These are phyloP conservation scores for Cyberlindnera amylophila DNA, from an alignment of 805 yeast genomes.

Conservation along the genomic window DNA sequence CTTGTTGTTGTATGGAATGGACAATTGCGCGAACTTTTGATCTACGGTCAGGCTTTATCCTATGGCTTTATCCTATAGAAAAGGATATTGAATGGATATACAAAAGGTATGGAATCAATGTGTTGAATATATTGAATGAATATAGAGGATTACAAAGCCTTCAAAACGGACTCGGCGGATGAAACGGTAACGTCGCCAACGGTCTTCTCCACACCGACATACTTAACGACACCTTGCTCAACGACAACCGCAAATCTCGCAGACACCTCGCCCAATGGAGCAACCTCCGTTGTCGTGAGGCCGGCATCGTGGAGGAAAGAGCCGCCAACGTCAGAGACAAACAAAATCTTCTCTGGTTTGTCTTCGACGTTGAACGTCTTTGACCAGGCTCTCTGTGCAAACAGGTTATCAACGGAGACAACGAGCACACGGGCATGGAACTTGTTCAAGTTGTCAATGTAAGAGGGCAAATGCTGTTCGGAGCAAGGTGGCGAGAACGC, in stretches of 20 bases:
- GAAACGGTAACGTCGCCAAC: conserved; percentile 35
- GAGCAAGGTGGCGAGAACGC: conserved; percentile 85
- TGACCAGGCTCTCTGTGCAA: conserved; percentile 65
- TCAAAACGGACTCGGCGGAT: conserved; percentile 31
- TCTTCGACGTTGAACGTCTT: conserved; percentile 31
- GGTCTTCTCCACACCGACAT: conserved; percentile 36
- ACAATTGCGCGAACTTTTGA: too few species aligned
- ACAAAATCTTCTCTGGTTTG: conserved; percentile 36
- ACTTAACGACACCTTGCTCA: conserved; percentile 47
- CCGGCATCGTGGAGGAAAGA: conserved; percentile 47
- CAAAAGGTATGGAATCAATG: too few species aligned
- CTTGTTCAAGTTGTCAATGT: conserved; percentile 31
- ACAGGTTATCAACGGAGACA: conserved; percentile 64
- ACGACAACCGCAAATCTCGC: conserved; percentile 68
- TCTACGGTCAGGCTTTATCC: too few species aligned
- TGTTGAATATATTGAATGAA: too few species aligned
- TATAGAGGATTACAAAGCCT: too few species aligned
- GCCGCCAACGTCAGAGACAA: conserved; percentile 62
- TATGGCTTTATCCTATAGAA: too few species aligned
- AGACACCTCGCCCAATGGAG: conserved; percentile 45
- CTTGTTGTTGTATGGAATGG: neutral
- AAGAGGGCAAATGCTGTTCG: conserved; percentile 65
- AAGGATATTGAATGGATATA: too few species aligned
- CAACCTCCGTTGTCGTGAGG: conserved; percentile 48
- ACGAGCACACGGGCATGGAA: conserved; percentile 58